Percentiles rank a stretch among this genome's conserved stretches.
Evolutionary conservation across 1,139 yeast species (phyloP).

Genomic region (Lodderomyces theae): DNA sequence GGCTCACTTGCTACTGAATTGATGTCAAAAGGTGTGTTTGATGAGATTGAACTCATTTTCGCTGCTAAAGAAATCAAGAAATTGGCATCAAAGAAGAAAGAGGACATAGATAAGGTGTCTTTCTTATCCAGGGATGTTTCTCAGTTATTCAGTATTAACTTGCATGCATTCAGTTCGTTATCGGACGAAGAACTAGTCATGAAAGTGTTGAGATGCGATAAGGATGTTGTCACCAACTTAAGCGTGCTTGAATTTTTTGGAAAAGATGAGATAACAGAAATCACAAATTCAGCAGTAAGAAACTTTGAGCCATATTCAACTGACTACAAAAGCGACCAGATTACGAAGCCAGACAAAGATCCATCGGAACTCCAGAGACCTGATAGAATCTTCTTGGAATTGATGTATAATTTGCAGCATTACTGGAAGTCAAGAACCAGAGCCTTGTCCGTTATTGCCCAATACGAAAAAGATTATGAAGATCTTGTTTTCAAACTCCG

Average conservation of each 20-base stretch:
- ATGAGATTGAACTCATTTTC: slow-evolving; percentile 69
- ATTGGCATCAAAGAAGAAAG: slow-evolving; percentile 47
- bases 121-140: slow-evolving; percentile 69
- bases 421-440: slow-evolving; percentile 82
- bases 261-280: slow-evolving; percentile 64
- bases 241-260: slow-evolving; percentile 71
- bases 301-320: slow-evolving; percentile 66
- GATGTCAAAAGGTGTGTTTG: slow-evolving; percentile 67
- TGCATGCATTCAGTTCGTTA: slow-evolving; percentile 56
- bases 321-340: slow-evolving; percentile 46
- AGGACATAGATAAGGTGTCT: slow-evolving; percentile 51
- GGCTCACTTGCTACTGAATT: slow-evolving; percentile 56
- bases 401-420: slow-evolving; percentile 70
- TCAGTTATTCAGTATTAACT: slow-evolving; percentile 76
- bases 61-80: slow-evolving; percentile 76
- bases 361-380: slow-evolving; percentile 73
- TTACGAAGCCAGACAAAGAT: slow-evolving; percentile 65
- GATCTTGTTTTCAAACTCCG: slow-evolving; percentile 61
- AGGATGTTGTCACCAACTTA: slow-evolving; percentile 50
- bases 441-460: slow-evolving; percentile 58
- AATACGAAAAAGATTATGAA: slow-evolving; percentile 69
- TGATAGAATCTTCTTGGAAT: slow-evolving; percentile 69
- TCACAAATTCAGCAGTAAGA: slow-evolving; percentile 60
- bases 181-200: slow-evolving; percentile 56
- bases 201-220: slow-evolving; percentile 63